These are phyloP conservation scores for Erodium moschatum DNA, from an alignment of 441 rosid genomes.

Conservation along the genomic window DNA sequence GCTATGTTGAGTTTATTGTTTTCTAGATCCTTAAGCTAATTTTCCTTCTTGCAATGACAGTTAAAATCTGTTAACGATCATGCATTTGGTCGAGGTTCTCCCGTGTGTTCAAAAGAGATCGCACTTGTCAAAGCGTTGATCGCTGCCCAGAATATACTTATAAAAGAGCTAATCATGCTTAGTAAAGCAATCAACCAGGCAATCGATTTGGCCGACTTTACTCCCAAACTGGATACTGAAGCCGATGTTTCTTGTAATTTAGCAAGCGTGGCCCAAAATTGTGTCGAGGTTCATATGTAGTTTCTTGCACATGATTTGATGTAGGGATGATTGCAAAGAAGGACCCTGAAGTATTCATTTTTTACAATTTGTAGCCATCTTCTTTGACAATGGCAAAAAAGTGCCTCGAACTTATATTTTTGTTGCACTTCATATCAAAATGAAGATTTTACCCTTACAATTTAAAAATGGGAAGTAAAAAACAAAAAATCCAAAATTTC, in stretches of 20 bases:
- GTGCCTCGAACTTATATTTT: too few species aligned
- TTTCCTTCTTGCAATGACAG: slow-evolving; percentile 18
- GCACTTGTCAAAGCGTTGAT: slow-evolving; percentile 58
- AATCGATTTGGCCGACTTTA: slow-evolving; percentile 49
- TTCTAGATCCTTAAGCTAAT: slow-evolving; percentile 4
- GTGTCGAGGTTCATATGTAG: slow-evolving; percentile 62
- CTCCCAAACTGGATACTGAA: slow-evolving; percentile 27
- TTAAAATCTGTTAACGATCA: slow-evolving; percentile 28
- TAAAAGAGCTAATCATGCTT: slow-evolving; percentile 56
- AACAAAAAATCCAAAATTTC: too few species aligned
- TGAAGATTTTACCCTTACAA: too few species aligned
- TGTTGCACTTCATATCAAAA: too few species aligned
- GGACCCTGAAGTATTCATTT: too few species aligned
- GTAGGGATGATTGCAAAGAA: too few species aligned
- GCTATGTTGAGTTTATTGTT: slow-evolving; percentile 1
- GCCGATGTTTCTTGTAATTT: slow-evolving; percentile 32
- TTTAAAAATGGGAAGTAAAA: too few species aligned
- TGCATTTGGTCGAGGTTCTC: slow-evolving; percentile 40
- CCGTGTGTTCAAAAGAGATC: slow-evolving; percentile 37
- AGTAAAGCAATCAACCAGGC: slow-evolving; percentile 46
- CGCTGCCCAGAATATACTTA: slow-evolving; percentile 49
- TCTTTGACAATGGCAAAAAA: too few species aligned
- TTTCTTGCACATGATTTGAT: slow-evolving; percentile 11
- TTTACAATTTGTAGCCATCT: too few species aligned
- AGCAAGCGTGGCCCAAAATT: slow-evolving; percentile 49